Percentiles rank a stretch among this genome's conserved stretches.
Conservation (phyloP, 208 protist species). For the Kentomonas sorsogonicus region DNA sequence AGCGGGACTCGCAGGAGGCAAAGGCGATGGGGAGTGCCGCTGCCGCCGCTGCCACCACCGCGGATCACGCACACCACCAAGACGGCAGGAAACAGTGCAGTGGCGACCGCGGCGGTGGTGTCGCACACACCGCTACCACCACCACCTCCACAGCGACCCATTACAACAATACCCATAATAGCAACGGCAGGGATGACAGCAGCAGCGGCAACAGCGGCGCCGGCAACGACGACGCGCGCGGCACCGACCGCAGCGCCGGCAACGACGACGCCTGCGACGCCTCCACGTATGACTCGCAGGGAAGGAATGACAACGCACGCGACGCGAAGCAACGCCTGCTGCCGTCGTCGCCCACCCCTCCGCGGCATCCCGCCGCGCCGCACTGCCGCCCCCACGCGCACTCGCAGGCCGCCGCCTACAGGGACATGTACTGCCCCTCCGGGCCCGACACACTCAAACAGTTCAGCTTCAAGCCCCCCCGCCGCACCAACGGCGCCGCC, state of each 20-base stretch:
- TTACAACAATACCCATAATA: neutral
- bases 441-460: no score
- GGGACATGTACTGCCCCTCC: no score
- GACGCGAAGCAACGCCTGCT: no score
- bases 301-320: no score
- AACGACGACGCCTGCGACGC: conserved; percentile 39
- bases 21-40: neutral
- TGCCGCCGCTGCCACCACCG: neutral
- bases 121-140: no score
- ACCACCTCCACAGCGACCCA: neutral
- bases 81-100: neutral
- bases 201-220: neutral
- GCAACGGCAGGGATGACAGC: neutral
- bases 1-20: neutral
- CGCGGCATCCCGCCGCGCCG: no score
- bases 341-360: no score
- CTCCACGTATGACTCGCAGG: no score
- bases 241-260: conserved; percentile 15
- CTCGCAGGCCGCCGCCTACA: no score
- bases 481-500: no score
- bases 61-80: neutral
- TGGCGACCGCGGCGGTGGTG: neutral
- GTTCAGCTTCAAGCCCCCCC: no score
- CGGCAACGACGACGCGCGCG: neutral
- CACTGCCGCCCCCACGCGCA: no score